Evolutionary conservation across 805 yeast genomes (phyloP).

Genomic region (Candida montana): DNA sequence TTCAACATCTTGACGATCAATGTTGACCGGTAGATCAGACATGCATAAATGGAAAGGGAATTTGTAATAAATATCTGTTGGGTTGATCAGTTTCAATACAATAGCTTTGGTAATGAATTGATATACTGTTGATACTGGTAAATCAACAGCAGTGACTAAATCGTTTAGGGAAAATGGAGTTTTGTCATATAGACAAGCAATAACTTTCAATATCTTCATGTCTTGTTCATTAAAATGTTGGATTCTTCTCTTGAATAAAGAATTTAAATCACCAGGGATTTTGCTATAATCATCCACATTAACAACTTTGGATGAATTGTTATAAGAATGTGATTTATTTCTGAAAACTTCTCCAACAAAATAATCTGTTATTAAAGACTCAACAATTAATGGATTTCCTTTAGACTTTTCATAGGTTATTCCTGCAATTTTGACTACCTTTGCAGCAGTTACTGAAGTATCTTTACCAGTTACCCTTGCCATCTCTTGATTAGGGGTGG

Average conservation of each 20-base stretch:
- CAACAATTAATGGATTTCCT: conserved; percentile 21
- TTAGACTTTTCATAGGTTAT: conserved; percentile 16
- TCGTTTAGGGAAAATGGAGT: conserved; percentile 33
- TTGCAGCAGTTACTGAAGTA: neutral
- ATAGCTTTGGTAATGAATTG: conserved; percentile 30
- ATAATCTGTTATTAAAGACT: conserved; percentile 11
- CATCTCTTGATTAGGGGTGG: conserved; percentile 6
- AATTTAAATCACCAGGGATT: conserved; percentile 11
- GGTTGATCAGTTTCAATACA: conserved; percentile 30
- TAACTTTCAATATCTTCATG: conserved; percentile 31
- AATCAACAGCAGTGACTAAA: conserved; percentile 33
- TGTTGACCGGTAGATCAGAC: conserved; percentile 23
- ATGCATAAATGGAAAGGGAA: conserved; percentile 36
- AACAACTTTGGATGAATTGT: neutral
- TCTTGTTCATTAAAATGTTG: conserved; percentile 21
- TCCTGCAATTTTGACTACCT: conserved; percentile 14
- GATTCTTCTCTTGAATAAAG: conserved; percentile 16
- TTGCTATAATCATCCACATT: conserved; percentile 9
- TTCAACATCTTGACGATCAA: conserved; percentile 27
- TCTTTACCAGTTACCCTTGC: neutral
- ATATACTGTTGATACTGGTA: conserved; percentile 29
- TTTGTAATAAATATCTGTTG: conserved; percentile 40
- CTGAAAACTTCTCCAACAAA: neutral
- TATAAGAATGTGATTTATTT: neutral
- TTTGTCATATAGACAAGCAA: conserved; percentile 35